These are phyloP conservation scores for Alternaria rosae DNA, from an alignment of 2,329 filamentous ascomycete species.

Conservation along the genomic window DNA sequence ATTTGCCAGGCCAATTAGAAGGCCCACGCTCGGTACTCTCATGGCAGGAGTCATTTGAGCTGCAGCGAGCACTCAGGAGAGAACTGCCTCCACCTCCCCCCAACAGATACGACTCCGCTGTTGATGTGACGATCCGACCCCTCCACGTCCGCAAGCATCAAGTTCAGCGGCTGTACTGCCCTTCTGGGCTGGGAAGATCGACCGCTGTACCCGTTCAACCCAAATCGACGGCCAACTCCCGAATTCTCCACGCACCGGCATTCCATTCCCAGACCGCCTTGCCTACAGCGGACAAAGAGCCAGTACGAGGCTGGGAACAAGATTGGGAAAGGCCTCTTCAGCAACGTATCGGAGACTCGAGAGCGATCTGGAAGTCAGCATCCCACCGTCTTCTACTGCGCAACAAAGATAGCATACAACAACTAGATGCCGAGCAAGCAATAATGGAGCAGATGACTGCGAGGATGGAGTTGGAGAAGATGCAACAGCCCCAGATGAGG, in stretches of 20 bases:
- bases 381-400: conserved; percentile 9
- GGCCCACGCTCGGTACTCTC: conserved; percentile 6
- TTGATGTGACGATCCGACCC: conserved; percentile 9
- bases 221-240: neutral
- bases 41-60: conserved; percentile 14
- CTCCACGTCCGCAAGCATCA: neutral
- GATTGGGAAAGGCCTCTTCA: conserved; percentile 15
- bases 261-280: neutral
- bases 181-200: neutral
- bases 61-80: conserved; percentile 4
- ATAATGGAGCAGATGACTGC: neutral
- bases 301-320: conserved; percentile 9
- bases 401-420: conserved; percentile 9
- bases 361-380: conserved; percentile 8
- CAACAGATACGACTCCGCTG: conserved; percentile 9
- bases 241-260: neutral
- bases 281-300: neutral
- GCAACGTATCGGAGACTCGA: conserved; percentile 6
- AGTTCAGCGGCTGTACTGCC: neutral
- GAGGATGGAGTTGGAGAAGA: neutral
- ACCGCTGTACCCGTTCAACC: neutral
- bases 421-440: conserved; percentile 1
- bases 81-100: neutral
- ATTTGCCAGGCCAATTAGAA: neutral
- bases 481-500: conserved; percentile 4